Conservation (phyloP, 768 basidiomycete species). For the Trametes maxima region DNA sequence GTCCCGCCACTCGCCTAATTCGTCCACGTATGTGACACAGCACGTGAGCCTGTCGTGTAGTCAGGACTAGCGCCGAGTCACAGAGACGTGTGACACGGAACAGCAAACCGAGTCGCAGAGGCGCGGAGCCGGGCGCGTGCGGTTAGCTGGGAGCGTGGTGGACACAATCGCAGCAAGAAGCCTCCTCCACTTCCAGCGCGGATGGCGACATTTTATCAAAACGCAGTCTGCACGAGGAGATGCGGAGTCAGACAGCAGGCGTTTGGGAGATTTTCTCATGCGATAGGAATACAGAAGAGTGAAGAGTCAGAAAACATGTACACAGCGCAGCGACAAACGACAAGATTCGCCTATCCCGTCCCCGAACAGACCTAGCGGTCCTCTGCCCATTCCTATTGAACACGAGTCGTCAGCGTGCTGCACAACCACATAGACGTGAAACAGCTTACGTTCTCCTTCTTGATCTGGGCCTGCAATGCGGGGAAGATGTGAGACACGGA, state of each 20-base stretch:
- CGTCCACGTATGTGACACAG: constrained; percentile 17
- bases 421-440: background rate
- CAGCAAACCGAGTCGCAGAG: background rate
- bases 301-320: constrained; percentile 20
- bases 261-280: constrained; percentile 5
- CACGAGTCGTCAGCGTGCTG: constrained; percentile 12
- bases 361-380: constrained; percentile 57
- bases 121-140: too few relatives aligned
- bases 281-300: constrained; percentile 18
- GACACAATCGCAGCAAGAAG: background rate
- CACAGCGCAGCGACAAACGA: constrained; percentile 23
- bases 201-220: background rate
- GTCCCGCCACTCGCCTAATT: constrained; percentile 3
- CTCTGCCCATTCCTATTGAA: constrained; percentile 85
- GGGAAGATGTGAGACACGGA: constrained; percentile 16
- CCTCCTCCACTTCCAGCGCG: background rate
- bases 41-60: constrained; percentile 4
- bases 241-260: background rate
- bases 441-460: constrained; percentile 92
- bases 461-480: constrained; percentile 82
- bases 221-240: background rate
- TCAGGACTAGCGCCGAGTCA: background rate
- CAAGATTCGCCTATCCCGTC: constrained; percentile 8
- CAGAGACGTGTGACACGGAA: background rate
- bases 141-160: too few relatives aligned